Evolutionary conservation across 2,329 filamentous ascomycete genomes (phyloP).

Genomic region (Fusarium pseudograminearum): DNA sequence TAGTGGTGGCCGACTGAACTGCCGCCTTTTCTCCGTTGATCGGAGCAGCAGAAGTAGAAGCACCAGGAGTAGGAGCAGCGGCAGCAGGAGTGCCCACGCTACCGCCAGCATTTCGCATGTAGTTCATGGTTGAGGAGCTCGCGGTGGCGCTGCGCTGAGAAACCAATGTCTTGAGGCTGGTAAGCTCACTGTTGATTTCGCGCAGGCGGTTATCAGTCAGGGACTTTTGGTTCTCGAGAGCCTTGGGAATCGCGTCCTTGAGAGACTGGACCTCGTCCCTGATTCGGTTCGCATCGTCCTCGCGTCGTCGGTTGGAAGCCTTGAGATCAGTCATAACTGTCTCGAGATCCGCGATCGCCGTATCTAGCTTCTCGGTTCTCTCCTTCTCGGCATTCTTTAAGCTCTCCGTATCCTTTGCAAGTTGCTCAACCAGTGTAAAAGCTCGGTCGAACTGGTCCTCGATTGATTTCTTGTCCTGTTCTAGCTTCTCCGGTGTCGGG

Average conservation of each 20-base stretch:
- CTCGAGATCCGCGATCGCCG: constrained; percentile 85
- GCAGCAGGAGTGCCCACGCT: constrained; percentile 41
- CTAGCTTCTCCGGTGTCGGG: constrained; percentile 91
- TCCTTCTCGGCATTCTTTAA: constrained; percentile 89
- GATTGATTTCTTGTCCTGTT: constrained; percentile 92
- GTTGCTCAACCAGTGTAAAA: constrained; percentile 90
- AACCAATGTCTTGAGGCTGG: constrained; percentile 91
- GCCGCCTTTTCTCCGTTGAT: constrained; percentile 48
- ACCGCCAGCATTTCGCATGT: constrained; percentile 43
- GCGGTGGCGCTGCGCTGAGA: constrained; percentile 61
- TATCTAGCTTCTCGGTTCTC: constrained; percentile 85
- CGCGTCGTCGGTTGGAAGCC: constrained; percentile 80
- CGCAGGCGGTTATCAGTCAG: constrained; percentile 82
- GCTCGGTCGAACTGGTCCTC: constrained; percentile 94
- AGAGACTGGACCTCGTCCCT: constrained; percentile 87
- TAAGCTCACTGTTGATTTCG: constrained; percentile 88
- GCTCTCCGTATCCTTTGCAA: constrained; percentile 87
- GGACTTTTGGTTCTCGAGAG: constrained; percentile 88
- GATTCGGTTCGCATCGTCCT: constrained; percentile 88
- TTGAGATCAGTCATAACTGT: constrained; percentile 85
- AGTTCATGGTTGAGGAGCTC: constrained; percentile 45
- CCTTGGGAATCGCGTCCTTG: constrained; percentile 87
- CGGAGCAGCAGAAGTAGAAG: constrained; percentile 35
- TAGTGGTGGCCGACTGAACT: constrained; percentile 43
- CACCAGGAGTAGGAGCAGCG: constrained; percentile 44